A percentile compares a stretch with the other conserved stretches of the same genome.
Evolutionary conservation across 208 protist genomes (phyloP).

Genomic region (Trypanosoma melophagium): DNA sequence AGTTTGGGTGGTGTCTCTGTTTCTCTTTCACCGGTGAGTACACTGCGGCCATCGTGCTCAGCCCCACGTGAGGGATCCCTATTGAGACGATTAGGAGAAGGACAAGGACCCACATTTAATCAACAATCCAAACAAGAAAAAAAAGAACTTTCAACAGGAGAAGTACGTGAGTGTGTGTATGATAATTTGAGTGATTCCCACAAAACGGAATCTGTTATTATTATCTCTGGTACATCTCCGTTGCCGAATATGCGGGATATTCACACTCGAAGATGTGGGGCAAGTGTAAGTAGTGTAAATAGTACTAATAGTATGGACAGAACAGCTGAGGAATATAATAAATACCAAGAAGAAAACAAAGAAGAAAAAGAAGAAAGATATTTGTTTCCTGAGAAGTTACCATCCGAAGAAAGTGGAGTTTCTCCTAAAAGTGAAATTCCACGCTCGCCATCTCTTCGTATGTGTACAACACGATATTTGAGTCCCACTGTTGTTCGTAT

Average conservation of each 20-base stretch:
- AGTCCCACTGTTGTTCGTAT: background rate
- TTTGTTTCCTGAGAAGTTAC: background rate
- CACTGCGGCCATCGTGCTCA: slow-evolving; percentile 1
- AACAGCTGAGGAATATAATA: background rate
- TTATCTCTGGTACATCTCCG: background rate
- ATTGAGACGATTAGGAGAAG: background rate
- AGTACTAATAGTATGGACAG: background rate
- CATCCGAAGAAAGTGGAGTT: background rate
- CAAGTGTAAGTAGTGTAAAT: background rate
- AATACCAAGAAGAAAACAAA: background rate
- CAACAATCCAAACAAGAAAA: too few relatives aligned
- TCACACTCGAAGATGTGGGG: too few relatives aligned
- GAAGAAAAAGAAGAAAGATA: background rate
- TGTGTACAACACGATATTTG: background rate
- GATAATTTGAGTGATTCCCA: too few relatives aligned
- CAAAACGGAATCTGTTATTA: background rate
- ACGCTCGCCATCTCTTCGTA: slow-evolving; percentile 14
- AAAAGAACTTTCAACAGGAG: background rate
- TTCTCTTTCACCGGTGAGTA: slow-evolving; percentile 20
- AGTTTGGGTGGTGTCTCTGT: slow-evolving; percentile 7
- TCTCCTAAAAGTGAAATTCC: slow-evolving; percentile 13
- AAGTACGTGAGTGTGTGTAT: slow-evolving; percentile 2
- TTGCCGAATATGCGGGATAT: background rate
- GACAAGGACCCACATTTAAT: background rate
- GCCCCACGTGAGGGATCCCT: slow-evolving; percentile 5